Base-by-base conservation (phyloP, 495 filamentous ascomycete genomes). In the Penicillium bovifimosum region DNA sequence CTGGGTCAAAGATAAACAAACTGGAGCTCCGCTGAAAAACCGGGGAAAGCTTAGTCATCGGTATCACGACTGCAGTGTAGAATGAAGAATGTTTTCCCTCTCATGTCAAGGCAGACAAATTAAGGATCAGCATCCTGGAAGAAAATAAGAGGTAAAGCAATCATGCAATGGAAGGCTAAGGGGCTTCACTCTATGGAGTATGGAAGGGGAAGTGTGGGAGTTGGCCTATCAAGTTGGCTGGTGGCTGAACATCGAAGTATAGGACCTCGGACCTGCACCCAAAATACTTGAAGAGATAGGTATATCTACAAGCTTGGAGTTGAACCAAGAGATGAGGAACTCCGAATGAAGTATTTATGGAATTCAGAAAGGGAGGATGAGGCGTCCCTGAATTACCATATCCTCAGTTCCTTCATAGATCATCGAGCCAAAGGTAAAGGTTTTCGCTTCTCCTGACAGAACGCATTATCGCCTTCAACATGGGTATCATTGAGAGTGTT, bases 31-130 rank as follows among this genome's bases (percentile, higher is more conserved):
- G 13, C 8, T 16, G 5, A 43, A 27, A 43, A 52, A 31, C 50
- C 20, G 48, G 58, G 54, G 58, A 47, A 24, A 55, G 58, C 44
- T 63, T 53, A 63, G 54, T 63, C 58, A 63, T 45, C 61, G 35
- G 51, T 61, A 53, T 63, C 61, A 61, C 31, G 32, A 42, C 44
- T 61, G 49, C 61, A 24, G 50, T 44, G 61, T 63, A 63, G 34
- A 55, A 55, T 45, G 33, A 63, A 60, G 57, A 46, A 63, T 52
- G 41, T 41, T 16, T 44, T 38, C n/a, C 35, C 46, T 47, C 47
- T 46, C 32, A 56, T 48, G 18, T 32, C 45, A 38, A 26, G 35
- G 31, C 40, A 17, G 28, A 39, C 24, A 10, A 27, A 40, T 9
- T 27, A 36, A 34, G 10, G 11, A 42, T 24, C 8, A 24, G 40